Evolutionary conservation across 306 rosid species (phyloP).

Genomic region (Myrica gale): DNA sequence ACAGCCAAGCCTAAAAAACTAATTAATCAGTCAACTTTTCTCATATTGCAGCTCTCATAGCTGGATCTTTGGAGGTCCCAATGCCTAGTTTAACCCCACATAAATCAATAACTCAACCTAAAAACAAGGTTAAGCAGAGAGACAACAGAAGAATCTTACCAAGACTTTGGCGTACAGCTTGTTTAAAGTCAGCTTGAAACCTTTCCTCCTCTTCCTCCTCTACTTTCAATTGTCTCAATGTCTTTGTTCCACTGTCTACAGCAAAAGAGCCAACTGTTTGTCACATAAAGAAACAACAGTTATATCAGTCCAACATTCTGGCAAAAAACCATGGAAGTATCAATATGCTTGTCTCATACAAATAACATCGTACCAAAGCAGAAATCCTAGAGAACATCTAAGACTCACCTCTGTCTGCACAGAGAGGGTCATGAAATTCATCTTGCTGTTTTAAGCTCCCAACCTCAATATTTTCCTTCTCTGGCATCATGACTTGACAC

Average conservation of each 20-base stretch:
- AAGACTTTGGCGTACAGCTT: slow-evolving; percentile 87
- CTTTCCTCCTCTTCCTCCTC: slow-evolving; percentile 86
- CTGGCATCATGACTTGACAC: slow-evolving; percentile 37
- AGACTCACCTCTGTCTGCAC: slow-evolving; percentile 50
- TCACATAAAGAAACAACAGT: slow-evolving; percentile 24
- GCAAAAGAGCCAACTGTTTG: slow-evolving; percentile 31
- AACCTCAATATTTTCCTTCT: slow-evolving; percentile 42
- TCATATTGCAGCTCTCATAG: neutral
- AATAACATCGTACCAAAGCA: slow-evolving; percentile 19
- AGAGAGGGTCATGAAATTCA: slow-evolving; percentile 38
- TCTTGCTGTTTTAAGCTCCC: slow-evolving; percentile 43
- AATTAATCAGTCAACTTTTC: neutral
- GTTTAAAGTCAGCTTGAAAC: slow-evolving; percentile 89
- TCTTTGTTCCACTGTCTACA: slow-evolving; percentile 51
- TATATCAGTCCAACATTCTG: slow-evolving; percentile 22
- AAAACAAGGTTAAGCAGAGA: slow-evolving; percentile 3
- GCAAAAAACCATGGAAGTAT: slow-evolving; percentile 3
- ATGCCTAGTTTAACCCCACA: slow-evolving; percentile 10
- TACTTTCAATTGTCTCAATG: slow-evolving; percentile 47
- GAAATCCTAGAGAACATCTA: slow-evolving; percentile 11
- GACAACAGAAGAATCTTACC: slow-evolving; percentile 46
- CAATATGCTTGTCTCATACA: neutral
- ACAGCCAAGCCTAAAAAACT: neutral
- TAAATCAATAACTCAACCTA: slow-evolving; percentile 5
- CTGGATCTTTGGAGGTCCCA: neutral